Evolutionary conservation across 139 green algal genomes (phyloP), one percentile per base, ranked within the genome.

Genomic region (Picochlorum sp.): DNA sequence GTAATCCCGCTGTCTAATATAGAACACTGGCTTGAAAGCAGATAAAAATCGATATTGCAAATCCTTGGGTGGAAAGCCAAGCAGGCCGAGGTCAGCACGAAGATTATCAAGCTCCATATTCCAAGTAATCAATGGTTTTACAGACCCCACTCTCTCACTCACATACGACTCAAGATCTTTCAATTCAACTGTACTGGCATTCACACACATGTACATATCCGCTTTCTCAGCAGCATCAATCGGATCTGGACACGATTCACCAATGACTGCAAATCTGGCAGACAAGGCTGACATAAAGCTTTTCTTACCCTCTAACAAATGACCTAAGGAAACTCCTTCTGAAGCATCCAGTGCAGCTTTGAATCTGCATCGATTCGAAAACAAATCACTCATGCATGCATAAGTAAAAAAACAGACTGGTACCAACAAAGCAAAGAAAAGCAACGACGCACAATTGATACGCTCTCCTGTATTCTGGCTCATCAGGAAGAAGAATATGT

Each of bases 21-120:
- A 96, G 68, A 93, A 95, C 6, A 87, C 85, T 4, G 89, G 79
- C 33, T 73, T 79, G 73, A 96, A 85, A 7, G 40, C 30, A 9
- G 54, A 79, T 33, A 95, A 72, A 71, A 94, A 96, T 33, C 76
- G 65, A 71, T 85, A 80, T 41, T 93, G 85, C 56, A 93, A 32
- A 32, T 81, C 71, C 69, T 95, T 95, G 26, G 80, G 52, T 3
- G 88, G 88, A 71, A 90, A 94, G 30, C 74, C 79, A 10, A 89
- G 64, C 16, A 96, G 70, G 9, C 88, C 88, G 50, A 96, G 69
- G 61, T 96, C 88, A 14, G 82, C 79, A 10, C 88, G 59, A 32
- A 99, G 73, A 6, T 89, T 95, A 68, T 99, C 92, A 20, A 99
- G 76, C 81, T 97, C 90, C 57, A 94, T 64, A 79, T 97, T 97